phyloP scores from a whole-genome alignment of 2,329 filamentous ascomycete genomes.

The Zalaria sp. region DNA sequence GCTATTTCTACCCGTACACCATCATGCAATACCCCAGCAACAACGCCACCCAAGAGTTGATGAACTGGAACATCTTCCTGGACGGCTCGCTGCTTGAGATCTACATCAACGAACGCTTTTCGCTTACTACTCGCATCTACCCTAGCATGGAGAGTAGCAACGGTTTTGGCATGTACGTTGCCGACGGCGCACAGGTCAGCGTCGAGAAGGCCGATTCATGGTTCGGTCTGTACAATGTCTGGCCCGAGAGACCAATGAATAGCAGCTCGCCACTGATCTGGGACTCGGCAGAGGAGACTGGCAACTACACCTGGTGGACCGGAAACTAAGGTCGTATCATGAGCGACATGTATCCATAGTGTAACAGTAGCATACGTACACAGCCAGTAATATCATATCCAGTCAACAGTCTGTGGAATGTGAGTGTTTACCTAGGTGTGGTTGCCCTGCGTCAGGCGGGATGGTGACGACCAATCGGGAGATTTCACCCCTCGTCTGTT shows the following conservation, averaged over 20 bases:
- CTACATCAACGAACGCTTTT: conserved; percentile 30
- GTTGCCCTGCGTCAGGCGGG: no score
- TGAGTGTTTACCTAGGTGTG: no score
- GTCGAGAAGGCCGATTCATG: conserved; percentile 22
- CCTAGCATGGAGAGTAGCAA: conserved; percentile 28
- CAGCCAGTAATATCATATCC: no score
- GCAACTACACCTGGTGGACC: conserved; percentile 32
- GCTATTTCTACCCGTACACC: conserved; percentile 33
- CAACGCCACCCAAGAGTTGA: conserved; percentile 18
- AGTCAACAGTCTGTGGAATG: no score
- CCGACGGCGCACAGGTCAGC: conserved; percentile 18
- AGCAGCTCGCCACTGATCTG: conserved; percentile 25
- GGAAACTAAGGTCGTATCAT: conserved; percentile 18
- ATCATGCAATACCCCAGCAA: conserved; percentile 12
- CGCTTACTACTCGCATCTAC: conserved; percentile 30
- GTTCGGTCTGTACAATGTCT: conserved; percentile 19
- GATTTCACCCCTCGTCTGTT: no score
- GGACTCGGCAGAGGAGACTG: conserved; percentile 28
- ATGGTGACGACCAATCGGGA: no score
- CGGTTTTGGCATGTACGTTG: conserved; percentile 28
- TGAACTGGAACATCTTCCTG: conserved; percentile 30
- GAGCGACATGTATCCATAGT: no score
- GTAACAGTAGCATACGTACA: no score
- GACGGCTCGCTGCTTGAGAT: conserved; percentile 34
- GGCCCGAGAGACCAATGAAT: conserved; percentile 22